phyloP scores from a whole-genome alignment of 2,329 filamentous ascomycete species.

The Nothophaeocryptopus gaeumannii region DNA sequence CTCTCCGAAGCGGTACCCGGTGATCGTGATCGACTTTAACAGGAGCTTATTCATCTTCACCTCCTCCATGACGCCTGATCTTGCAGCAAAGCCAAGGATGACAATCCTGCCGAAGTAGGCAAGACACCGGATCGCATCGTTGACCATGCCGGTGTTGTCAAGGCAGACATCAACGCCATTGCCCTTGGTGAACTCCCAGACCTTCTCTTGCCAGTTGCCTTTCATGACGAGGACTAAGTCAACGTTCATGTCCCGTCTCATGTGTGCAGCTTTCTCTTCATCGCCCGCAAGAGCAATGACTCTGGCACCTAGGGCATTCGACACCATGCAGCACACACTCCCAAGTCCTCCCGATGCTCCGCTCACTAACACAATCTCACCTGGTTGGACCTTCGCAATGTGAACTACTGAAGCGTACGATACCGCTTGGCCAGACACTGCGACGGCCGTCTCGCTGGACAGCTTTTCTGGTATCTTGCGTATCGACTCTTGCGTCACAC shows the following conservation, averaged over 20 bases:
- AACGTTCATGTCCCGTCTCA: slow-evolving; percentile 31
- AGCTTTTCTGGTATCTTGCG: slow-evolving; percentile 47
- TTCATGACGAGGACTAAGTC: slow-evolving; percentile 42
- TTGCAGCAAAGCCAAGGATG: slow-evolving; percentile 58
- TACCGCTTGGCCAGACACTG: slow-evolving; percentile 54
- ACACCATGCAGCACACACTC: slow-evolving; percentile 56
- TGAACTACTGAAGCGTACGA: slow-evolving; percentile 52
- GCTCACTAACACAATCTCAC: slow-evolving; percentile 54
- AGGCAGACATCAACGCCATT: slow-evolving; percentile 57
- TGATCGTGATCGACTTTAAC: slow-evolving; percentile 52
- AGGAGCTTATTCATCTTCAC: slow-evolving; percentile 56
- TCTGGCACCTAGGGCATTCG: slow-evolving; percentile 51
- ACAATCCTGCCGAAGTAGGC: slow-evolving; percentile 55
- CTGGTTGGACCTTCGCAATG: slow-evolving; percentile 42
- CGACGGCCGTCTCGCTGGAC: slow-evolving; percentile 51
- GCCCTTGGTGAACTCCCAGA: slow-evolving; percentile 48
- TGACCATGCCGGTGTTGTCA: slow-evolving; percentile 58
- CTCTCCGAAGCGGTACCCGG: slow-evolving; percentile 58
- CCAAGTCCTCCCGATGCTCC: slow-evolving; percentile 57
- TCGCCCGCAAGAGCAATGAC: slow-evolving; percentile 55
- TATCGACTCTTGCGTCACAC: slow-evolving; percentile 41
- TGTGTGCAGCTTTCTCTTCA: slow-evolving; percentile 41
- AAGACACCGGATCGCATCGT: slow-evolving; percentile 54
- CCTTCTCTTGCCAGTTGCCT: slow-evolving; percentile 51
- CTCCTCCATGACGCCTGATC: slow-evolving; percentile 53